Base-by-base conservation (phyloP, 2,329 filamentous ascomycete species). In the Talaromyces funiculosus region DNA sequence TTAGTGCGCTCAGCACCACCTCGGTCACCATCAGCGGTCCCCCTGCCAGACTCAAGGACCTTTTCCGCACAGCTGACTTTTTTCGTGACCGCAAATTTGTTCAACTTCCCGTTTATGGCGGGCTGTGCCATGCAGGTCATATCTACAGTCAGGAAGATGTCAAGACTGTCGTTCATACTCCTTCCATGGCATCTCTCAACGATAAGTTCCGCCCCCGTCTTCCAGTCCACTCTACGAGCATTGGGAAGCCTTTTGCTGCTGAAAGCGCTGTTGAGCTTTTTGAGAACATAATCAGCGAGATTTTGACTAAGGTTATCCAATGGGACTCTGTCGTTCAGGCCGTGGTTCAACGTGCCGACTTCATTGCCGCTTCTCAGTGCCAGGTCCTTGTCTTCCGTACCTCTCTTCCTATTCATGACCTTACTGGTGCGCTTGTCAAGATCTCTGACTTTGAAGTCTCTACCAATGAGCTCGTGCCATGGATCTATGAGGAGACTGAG, bases 51-150 rank as follows among this genome's bases (percentile, higher is more conserved):
- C 55, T 73, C 0, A 66, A 67, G 57, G 40, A 37, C 3, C 26
- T 69, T 10, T 68, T 73, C 35, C 61, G 60, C 8, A 29, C 45
- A 8, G 65, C 67, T 0, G 62, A 67, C 9, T 59, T 63, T n/a
- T 63, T 73, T n/a, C 61, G 66, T 8, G 47, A 64, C 24, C 57
- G 57, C 35, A 67, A 66, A 20, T 65, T 63, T 51, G 53, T 65
- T 3, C 42, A 59, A 9, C 51, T 73, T 10, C 69, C 70, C 0
- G 67, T 73, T 0, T 70, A 69, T 53, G 65, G 65, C 0, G 71
- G 71, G 5, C 53, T 71, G 1, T 72, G 70, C 31, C 71, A 73
- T 62, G 78, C 82, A 16, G 75, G 70, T 55, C 78, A 79, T 40
- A 75, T 79, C 3, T 87, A 85, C 66, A 71, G 40, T 22, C 8